Evolutionary conservation across 371 early-diverging fungal genomes (phyloP).

Genomic region (Polyrhizophydium stewartii): DNA sequence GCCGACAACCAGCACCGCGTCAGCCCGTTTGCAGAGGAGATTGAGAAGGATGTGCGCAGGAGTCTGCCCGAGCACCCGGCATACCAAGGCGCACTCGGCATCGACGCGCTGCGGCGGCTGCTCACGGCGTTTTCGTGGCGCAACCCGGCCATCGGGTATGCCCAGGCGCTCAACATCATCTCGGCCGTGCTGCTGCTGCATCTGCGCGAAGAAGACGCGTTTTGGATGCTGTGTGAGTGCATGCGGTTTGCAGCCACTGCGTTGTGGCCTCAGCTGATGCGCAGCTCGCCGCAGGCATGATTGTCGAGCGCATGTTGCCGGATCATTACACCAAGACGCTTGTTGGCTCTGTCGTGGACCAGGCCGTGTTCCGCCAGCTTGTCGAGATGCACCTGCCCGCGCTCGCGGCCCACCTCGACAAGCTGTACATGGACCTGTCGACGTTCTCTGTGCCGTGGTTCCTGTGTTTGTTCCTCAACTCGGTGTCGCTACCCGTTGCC

Average conservation of each 20-base stretch:
- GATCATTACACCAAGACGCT: constrained; percentile 64
- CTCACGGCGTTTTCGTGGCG: constrained; percentile 59
- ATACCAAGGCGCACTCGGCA: constrained; percentile 51
- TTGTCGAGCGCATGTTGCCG: constrained; percentile 51
- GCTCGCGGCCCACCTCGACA: constrained; percentile 44
- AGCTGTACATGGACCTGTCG: constrained; percentile 51
- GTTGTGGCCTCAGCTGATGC: too few species aligned
- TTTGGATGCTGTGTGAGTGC: constrained; percentile 53
- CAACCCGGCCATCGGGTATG: constrained; percentile 63
- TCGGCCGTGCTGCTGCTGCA: constrained; percentile 56
- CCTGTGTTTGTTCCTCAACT: constrained; percentile 54
- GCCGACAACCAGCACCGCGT: constrained; percentile 21
- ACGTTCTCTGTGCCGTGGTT: constrained; percentile 67
- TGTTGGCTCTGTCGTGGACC: constrained; percentile 62
- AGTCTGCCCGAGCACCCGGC: constrained; percentile 63
- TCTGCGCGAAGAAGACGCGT: constrained; percentile 60
- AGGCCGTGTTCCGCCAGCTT: constrained; percentile 50
- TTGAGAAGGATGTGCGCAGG: constrained; percentile 61
- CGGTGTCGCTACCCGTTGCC: constrained; percentile 39
- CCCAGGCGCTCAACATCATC: constrained; percentile 66
- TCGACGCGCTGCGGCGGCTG: constrained; percentile 55
- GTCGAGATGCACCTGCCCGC: constrained; percentile 46
- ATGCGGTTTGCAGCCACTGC: not conserved
- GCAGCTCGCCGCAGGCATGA: constrained; percentile 28
- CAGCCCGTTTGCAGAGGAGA: constrained; percentile 51